Evolutionary conservation across 2,329 filamentous ascomycete genomes (phyloP).

Genomic region (Neoascochyta sp.): DNA sequence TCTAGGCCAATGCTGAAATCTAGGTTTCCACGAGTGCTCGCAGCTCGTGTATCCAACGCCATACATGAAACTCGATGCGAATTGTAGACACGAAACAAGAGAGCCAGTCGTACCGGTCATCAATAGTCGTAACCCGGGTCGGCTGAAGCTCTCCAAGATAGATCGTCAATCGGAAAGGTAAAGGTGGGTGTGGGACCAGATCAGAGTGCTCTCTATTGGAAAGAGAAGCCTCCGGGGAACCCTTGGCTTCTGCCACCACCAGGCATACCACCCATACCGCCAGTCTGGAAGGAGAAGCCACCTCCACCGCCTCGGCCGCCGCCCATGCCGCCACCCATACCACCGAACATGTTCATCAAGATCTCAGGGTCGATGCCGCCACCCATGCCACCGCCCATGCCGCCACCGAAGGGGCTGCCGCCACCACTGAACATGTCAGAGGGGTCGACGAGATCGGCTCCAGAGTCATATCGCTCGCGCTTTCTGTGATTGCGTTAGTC

Average conservation of each 20-base stretch:
- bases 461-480: slow-evolving; percentile 84
- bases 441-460: slow-evolving; percentile 84
- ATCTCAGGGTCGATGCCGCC: slow-evolving; percentile 39
- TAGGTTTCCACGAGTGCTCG: slow-evolving; percentile 10
- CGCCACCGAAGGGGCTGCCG: slow-evolving; percentile 32
- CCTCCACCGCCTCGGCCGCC: slow-evolving; percentile 31
- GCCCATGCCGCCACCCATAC: slow-evolving; percentile 35
- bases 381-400: slow-evolving; percentile 53
- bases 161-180: too few species aligned
- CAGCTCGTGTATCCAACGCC: slow-evolving; percentile 29
- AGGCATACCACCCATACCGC: too few species aligned
- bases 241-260: slow-evolving; percentile 30
- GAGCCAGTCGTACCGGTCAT: slow-evolving; percentile 1
- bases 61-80: slow-evolving; percentile 14
- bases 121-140: too few species aligned
- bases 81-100: slow-evolving; percentile 22
- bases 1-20: slow-evolving; percentile 14
- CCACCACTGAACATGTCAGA: slow-evolving; percentile 75
- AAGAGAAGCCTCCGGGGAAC: slow-evolving; percentile 31
- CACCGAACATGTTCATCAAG: slow-evolving; percentile 40
- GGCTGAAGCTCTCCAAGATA: too few species aligned
- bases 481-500: slow-evolving; percentile 56
- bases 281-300: too few species aligned
- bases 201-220: slow-evolving; percentile 7
- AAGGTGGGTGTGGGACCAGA: not conserved